Percentiles rank a stretch among this genome's conserved stretches.
phyloP scores from a whole-genome alignment of 2,329 filamentous ascomycete genomes.

The Phialophora chinensis region DNA sequence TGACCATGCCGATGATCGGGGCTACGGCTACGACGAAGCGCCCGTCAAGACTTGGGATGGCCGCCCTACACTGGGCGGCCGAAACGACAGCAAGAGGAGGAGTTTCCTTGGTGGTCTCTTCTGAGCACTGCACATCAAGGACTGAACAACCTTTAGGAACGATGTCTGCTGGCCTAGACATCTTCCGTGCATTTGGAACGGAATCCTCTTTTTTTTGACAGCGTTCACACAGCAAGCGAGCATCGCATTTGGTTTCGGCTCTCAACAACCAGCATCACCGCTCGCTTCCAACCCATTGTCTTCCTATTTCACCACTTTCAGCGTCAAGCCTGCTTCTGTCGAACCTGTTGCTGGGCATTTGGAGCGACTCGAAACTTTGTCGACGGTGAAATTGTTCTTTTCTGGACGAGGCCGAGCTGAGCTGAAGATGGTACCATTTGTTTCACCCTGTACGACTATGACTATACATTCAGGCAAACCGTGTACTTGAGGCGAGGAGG shows the following conservation, averaged over 20 bases:
- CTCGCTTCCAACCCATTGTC: slow-evolving; percentile 15
- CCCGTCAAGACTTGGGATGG: slow-evolving; percentile 39
- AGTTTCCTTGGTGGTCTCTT: slow-evolving; percentile 40
- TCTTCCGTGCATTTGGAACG: neutral
- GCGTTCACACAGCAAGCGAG: slow-evolving; percentile 9
- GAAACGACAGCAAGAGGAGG: slow-evolving; percentile 38
- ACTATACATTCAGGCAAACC: slow-evolving; percentile 1
- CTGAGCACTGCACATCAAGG: slow-evolving; percentile 3
- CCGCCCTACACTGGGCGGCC: slow-evolving; percentile 31
- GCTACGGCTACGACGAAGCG: slow-evolving; percentile 38
- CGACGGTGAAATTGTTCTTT: neutral
- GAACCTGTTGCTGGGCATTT: slow-evolving; percentile 5
- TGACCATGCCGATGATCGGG: slow-evolving; percentile 29
- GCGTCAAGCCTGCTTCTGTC: neutral
- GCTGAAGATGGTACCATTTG: slow-evolving; percentile 13
- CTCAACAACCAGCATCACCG: slow-evolving; percentile 11
- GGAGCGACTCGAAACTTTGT: slow-evolving; percentile 3
- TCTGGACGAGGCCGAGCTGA: slow-evolving; percentile 13
- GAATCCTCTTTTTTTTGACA: neutral
- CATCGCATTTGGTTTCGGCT: neutral
- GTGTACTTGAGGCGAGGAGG: slow-evolving; percentile 16
- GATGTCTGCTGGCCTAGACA: slow-evolving; percentile 12
- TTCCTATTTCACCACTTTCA: slow-evolving; percentile 10
- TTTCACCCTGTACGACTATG: slow-evolving; percentile 11
- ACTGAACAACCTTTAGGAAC: neutral